phyloP scores from a whole-genome alignment of 2,329 filamentous ascomycete species.

The Ophiocordyceps camponoti-leonardi region DNA sequence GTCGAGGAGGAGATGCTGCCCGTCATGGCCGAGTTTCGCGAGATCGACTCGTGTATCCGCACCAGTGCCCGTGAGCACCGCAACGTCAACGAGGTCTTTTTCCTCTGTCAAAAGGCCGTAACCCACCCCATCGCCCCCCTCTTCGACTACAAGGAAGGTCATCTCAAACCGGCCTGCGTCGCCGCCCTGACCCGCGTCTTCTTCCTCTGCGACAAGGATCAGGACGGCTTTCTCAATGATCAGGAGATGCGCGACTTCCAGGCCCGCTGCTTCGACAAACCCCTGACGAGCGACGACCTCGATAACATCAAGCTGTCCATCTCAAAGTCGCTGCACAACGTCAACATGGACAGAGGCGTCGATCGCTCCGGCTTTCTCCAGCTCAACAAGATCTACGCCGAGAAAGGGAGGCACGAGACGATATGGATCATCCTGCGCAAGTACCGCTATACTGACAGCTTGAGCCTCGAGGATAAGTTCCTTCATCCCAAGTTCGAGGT shows the following conservation, averaged over 20 bases:
- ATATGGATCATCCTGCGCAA: slow-evolving; percentile 95
- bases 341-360: slow-evolving; percentile 53
- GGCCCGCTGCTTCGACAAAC: slow-evolving; percentile 78
- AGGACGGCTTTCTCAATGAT: slow-evolving; percentile 83
- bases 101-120: slow-evolving; percentile 94
- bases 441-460: slow-evolving; percentile 89
- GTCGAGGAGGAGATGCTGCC: slow-evolving; percentile 96
- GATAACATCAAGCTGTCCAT: slow-evolving; percentile 85
- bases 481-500: slow-evolving; percentile 90
- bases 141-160: slow-evolving; percentile 86
- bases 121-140: slow-evolving; percentile 92
- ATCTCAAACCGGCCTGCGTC: slow-evolving; percentile 75
- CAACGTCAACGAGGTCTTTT: slow-evolving; percentile 94
- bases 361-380: slow-evolving; percentile 71
- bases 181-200: slow-evolving; percentile 81
- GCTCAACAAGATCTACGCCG: slow-evolving; percentile 88
- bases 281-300: slow-evolving; percentile 63
- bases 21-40: slow-evolving; percentile 96
- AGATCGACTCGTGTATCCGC: slow-evolving; percentile 94
- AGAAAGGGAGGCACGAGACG: slow-evolving; percentile 94
- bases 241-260: slow-evolving; percentile 86
- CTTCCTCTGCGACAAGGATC: slow-evolving; percentile 90
- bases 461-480: slow-evolving; percentile 81
- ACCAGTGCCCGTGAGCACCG: slow-evolving; percentile 82
- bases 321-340: slow-evolving; percentile 45